Base-by-base conservation (phyloP, 768 basidiomycete species). In the Hygrocybe punicea region DNA sequence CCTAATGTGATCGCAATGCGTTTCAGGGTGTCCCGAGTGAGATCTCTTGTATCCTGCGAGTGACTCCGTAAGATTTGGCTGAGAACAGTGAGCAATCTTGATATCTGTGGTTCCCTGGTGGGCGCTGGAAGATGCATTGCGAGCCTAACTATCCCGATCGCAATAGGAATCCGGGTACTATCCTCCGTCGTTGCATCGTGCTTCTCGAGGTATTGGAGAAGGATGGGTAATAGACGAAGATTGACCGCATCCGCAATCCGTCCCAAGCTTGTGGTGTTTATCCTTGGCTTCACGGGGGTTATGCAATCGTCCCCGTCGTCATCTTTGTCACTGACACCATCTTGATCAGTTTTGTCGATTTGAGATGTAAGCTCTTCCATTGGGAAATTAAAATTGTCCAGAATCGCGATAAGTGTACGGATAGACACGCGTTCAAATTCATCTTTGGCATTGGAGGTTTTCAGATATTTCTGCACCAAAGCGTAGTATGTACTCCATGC, bases 361-460 rank as follows among this genome's bases (percentile, higher is more conserved):
- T 65, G 71, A 23, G 69, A 69, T 7, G 84, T 71, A 0, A 69
- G 62, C 19, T 86, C 81, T 49, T 87, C 85, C 84, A 95, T 87
- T 1, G 86, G 79, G 65, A 98, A 98, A 65, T 91, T 89, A 76
- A 98, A 99, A 65, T 85, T 85, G 65, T 96, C 91, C 51, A 99
- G 77, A 6, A 98, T 72, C 1, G 90, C 78, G 1, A 97, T 90
- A 21, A 98, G 77, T 0, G 89, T 78, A 33, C 97, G 84, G n/a
- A 97, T 81, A 67, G 87, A 91, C 10, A 91, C 81, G 44, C 89
- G 86, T 61, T 94, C 87, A 2, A 84, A 81, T 16, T 79, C 79
- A 50, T 85, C 84, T 71, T 89, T 94, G 25, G 77, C 76, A 61
- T 79, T 81, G 19, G 83, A 79, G 4, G 86, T 75, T 62, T 84